A percentile compares a stretch with the other conserved stretches of the same genome.
phyloP scores from a whole-genome alignment of 176 grass and related monocot species.

The Alopecurus myosuroides region DNA sequence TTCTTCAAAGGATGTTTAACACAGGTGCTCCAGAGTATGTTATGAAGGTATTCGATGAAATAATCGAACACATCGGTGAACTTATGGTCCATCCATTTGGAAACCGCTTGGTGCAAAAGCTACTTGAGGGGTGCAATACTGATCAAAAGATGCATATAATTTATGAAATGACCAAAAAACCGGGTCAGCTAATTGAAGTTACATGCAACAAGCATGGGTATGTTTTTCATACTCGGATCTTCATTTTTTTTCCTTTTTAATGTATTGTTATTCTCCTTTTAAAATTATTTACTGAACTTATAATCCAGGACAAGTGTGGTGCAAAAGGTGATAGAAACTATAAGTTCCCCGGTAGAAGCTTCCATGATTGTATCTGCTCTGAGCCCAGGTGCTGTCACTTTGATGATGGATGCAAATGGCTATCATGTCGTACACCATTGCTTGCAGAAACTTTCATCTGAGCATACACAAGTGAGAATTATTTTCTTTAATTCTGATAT shows the following conservation, averaged over 20 bases:
- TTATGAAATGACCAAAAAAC: conserved; percentile 56
- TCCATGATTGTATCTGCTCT: conserved; percentile 56
- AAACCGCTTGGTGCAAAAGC: conserved; percentile 60
- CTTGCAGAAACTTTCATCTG: conserved; percentile 50
- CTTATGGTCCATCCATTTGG: conserved; percentile 64
- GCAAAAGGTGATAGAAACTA: conserved; percentile 73
- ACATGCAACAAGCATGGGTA: conserved; percentile 86
- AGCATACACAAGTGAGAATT: conserved; percentile 44
- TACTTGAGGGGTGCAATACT: conserved; percentile 51
- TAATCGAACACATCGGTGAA: conserved; percentile 50
- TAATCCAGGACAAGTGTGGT: conserved; percentile 64
- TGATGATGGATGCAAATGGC: conserved; percentile 77
- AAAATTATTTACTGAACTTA: background rate
- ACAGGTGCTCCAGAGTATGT: conserved; percentile 44
- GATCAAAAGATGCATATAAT: conserved; percentile 48
- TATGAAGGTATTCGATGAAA: conserved; percentile 47
- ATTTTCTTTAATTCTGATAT: background rate
- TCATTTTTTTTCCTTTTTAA: background rate
- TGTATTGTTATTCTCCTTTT: background rate
- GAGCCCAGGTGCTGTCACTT: conserved; percentile 22
- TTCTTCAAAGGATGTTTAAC: conserved; percentile 49
- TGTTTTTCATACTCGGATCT: background rate
- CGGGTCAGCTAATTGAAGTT: conserved; percentile 40
- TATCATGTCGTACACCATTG: conserved; percentile 62
- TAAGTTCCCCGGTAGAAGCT: conserved; percentile 34